A percentile compares a stretch with the other conserved stretches of the same genome.
Evolutionary conservation across 1,139 yeast species (phyloP).

Genomic region (Yamadazyma pseudoaaseri): DNA sequence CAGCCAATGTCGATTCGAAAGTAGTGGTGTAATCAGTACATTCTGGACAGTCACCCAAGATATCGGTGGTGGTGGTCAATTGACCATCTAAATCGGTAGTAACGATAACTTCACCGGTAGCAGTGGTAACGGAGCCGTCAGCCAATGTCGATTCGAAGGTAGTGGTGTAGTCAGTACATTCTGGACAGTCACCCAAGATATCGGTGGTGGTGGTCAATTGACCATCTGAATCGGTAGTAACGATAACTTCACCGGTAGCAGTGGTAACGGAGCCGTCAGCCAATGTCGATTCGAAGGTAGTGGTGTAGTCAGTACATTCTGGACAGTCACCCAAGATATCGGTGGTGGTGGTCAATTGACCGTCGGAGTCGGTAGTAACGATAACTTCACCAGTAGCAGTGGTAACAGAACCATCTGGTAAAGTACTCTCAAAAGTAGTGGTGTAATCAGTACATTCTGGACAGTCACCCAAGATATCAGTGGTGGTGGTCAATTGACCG

Average conservation of each 20-base stretch:
- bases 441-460: constrained; percentile 15
- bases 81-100: constrained; percentile 11
- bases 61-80: constrained; percentile 11
- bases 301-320: constrained; percentile 11
- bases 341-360: constrained; percentile 4
- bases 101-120: constrained; percentile 5
- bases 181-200: constrained; percentile 12
- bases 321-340: constrained; percentile 5
- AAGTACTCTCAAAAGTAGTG: constrained; percentile 19
- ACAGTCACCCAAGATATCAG: constrained; percentile 10
- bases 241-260: constrained; percentile 9
- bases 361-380: constrained; percentile 5
- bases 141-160: constrained; percentile 7
- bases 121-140: constrained; percentile 6
- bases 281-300: constrained; percentile 11
- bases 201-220: constrained; percentile 7
- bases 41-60: constrained; percentile 12
- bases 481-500: constrained; percentile 9
- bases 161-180: constrained; percentile 12
- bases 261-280: constrained; percentile 7
- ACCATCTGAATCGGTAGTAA: constrained; percentile 13
- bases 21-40: constrained; percentile 9
- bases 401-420: constrained; percentile 15
- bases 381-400: constrained; percentile 15
- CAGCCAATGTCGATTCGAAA: constrained; percentile 9